Base-by-base conservation (phyloP, 202 grass and related monocot species). In the Carex sylvatica region DNA sequence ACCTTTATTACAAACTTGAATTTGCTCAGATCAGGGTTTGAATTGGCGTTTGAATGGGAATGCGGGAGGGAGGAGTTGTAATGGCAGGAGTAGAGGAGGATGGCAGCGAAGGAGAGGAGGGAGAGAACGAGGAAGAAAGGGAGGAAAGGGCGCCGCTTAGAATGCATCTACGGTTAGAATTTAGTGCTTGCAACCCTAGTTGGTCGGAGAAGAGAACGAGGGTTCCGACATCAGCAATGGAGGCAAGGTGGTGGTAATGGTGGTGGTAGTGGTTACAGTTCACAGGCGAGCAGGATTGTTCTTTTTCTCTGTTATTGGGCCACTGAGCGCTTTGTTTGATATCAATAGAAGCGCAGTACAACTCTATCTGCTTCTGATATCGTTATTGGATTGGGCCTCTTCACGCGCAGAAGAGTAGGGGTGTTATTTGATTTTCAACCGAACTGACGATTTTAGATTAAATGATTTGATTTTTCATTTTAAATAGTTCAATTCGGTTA, bases 1-100 rank as follows among this genome's bases (percentile, higher is more conserved):
- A 98, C 86, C 74, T 98, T 95, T 84, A 95, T 85, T 79, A 91
- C 44, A 83, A 98, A 86, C 52, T 89, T 89, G 83, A 95, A 93
- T 64, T 86, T 87, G 26, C 80, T 81, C 8, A 88, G 81, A 18
- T 38, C 70, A 16, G 35, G 58, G 64, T 5, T 80, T 3, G 80
- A 36, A 20, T 30, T 47, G 9, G 26, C 16, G 72, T 26, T 4
- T 38, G 44, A 20, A 38, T 70, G 44, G 22, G 72, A 71, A 52
- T 60, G 24, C 9, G 84, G 78, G 46, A 83, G 46, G 61, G 80
- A 14, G 38, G 82, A 81, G 46, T 81, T 66, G 60, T 77, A 79
- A 60, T 84, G 89, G 80, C 62, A 85, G 82, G 84, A 84, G 42
- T 83, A 36, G 26, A 88, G 4, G 75, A 93, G 24, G 66, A 85